These are phyloP conservation scores for Sclerotinia trifoliorum DNA, from an alignment of 2,329 filamentous ascomycete genomes.

Conservation along the genomic window DNA sequence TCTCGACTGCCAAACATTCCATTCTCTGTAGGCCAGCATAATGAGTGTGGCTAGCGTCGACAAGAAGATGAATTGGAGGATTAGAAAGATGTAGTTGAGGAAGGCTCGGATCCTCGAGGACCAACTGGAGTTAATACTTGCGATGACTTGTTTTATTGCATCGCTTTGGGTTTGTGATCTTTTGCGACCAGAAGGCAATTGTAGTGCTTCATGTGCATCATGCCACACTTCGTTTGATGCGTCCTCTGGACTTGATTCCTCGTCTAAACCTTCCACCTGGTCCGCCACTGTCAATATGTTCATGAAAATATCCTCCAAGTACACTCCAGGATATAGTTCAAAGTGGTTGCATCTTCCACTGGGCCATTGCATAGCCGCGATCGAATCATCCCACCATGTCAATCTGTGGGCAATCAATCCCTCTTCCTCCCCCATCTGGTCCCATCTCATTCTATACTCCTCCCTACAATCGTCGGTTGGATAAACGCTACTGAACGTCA, in stretches of 20 bases:
- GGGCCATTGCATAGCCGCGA: conserved; percentile 10
- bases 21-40: neutral
- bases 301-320: conserved; percentile 19
- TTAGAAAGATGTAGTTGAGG: conserved; percentile 10
- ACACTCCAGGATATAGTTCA: neutral
- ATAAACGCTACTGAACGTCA: conserved; percentile 20
- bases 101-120: conserved; percentile 2
- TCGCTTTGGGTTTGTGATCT: neutral
- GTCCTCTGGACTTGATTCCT: neutral
- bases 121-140: neutral
- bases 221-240: neutral
- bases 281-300: conserved; percentile 12
- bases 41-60: neutral
- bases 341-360: conserved; percentile 17
- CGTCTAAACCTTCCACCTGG: neutral
- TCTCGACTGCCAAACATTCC: neutral
- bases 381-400: conserved; percentile 16
- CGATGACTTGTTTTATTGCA: neutral
- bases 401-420: conserved; percentile 10
- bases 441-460: conserved; percentile 18
- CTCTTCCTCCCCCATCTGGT: conserved; percentile 17
- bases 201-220: neutral
- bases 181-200: neutral
- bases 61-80: conserved; percentile 10
- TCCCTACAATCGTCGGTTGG: conserved; percentile 6